Base-by-base conservation (phyloP, 2,329 filamentous ascomycete species). In the Delphinella strobiligena region DNA sequence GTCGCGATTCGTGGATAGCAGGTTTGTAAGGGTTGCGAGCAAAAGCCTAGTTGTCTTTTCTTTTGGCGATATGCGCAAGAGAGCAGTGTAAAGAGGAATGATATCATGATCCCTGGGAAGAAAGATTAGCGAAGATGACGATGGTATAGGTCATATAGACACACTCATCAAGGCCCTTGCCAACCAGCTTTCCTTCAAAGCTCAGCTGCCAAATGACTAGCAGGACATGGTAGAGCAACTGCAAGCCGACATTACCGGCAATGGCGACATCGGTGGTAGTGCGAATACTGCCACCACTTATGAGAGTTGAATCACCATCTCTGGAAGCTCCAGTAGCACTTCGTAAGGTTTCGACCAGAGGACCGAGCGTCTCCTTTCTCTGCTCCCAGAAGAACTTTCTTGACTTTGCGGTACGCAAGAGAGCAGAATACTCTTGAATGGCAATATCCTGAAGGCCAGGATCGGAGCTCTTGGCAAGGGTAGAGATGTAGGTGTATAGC, bases 31-130 rank as follows among this genome's bases (percentile, higher is more conserved):
- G 5, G 89, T 95, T 8, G 87, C 87, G 33, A 96, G 72, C 34
- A 95, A 75, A 39, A 98, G 73, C 19, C 91, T 80, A 1, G 89
- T 96, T 1, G 89, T 96, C 71, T 98, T 98, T 60, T 96, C 91
- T 62, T 98, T 98, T 33, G 89, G 88, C 2, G 91, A 96, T 31
- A 94, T 70, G 40, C 87, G 82, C 40, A 98, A 71, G 29, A 98
- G 78, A 49, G 93, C 83, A n/a, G 84, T 87, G 61, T 94, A 95
- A 33, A 96, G 75, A 34, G 87, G 73, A 47, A 96, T 74, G 49
- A 96, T 81, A 54, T 96, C 88, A 63, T 94, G 86, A 62, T 95
- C 88, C 51, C 88, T 93, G 48, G 29, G 34, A 2, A 2, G 44
- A 51, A 49, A 14, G 44, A 9, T n/a, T 15, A 34, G 18, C 12